Evolutionary conservation across 2,329 filamentous ascomycete species (phyloP).

Genomic region (Tolypocladium sp.): DNA sequence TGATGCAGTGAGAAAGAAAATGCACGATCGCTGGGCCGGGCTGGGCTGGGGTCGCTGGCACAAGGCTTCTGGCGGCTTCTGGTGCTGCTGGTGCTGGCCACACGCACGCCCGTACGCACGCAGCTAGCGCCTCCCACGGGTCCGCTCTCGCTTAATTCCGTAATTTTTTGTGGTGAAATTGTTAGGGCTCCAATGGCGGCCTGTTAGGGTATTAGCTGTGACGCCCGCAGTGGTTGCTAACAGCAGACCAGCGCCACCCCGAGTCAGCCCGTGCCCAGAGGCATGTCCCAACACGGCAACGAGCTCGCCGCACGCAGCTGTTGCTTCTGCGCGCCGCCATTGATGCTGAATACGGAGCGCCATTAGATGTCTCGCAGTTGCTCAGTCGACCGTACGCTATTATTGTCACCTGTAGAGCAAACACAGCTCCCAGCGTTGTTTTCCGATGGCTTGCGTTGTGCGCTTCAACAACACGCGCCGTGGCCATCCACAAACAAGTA

Average conservation of each 20-base stretch:
- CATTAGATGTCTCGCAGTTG: not conserved
- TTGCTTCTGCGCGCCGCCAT: not conserved
- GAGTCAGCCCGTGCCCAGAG: not conserved
- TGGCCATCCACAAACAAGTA: not conserved
- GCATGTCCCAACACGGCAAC: not conserved
- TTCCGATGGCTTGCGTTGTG: not conserved
- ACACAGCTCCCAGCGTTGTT: not conserved
- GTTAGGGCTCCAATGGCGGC: slow-evolving; percentile 12
- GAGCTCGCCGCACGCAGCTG: not conserved
- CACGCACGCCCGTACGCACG: not conserved
- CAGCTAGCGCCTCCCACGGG: slow-evolving; percentile 1
- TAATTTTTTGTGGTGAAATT: slow-evolving; percentile 14
- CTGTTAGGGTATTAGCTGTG: too few relatives aligned
- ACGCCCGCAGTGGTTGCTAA: too few relatives aligned
- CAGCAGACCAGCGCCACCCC: not conserved
- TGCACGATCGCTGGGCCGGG: slow-evolving; percentile 6
- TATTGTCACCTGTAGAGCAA: not conserved
- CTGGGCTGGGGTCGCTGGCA: not conserved
- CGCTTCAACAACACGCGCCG: not conserved
- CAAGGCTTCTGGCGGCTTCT: slow-evolving; percentile 1
- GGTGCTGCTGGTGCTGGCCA: not conserved
- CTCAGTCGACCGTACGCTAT: not conserved
- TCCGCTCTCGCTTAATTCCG: slow-evolving; percentile 11
- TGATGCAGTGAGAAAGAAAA: slow-evolving; percentile 1
- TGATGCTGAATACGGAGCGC: not conserved